Evolutionary conservation across 768 basidiomycete genomes (phyloP), one percentile per base, ranked within the genome.

Genomic region (Multifurca ochricompacta): DNA sequence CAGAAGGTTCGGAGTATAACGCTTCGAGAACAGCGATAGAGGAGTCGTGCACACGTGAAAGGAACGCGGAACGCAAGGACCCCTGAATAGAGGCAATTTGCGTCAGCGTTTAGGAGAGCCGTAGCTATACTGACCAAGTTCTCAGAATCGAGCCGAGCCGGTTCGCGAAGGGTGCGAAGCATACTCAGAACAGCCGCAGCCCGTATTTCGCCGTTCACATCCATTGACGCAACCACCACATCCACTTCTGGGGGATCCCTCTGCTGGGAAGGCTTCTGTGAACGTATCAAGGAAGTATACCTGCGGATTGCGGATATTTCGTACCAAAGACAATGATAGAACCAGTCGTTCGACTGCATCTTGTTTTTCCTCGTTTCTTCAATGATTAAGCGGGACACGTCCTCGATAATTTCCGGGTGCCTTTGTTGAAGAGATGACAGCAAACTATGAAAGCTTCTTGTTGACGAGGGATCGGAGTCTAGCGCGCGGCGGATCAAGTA

Each of bases 31-130:
- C 85, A 2, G 69, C 62, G 1, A 70, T 55, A 27, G 81, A 75
- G 6, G 76, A 73, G 61, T 95, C 92, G 46, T 82, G 76, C 3
- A 90, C 69, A 2, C 89, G 81, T 13, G 82, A 77, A 28, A 85
- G 65, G 4, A 97, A 69, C 0, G 85, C 82, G 2, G 78, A 74
- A n/a, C 73, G 74, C 18, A 85, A 68, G 2, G 83, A 75, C 53
- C 76, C 71, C 85, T 85, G 37, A 2, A 47, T 8, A 13, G 25
- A 40, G 28, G 6, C 21, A 14, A 34, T n/a, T 8, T 41, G 50
- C 61, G 32, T 41, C 9, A 39, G 46, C 34, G 23, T 16, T 10
- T n/a, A 25, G 2, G 13, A 13, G 28, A 19, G 7, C 34, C 6
- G 36, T 7, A 41, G 30, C 28, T 14, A 14, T 8, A 62, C 74